A percentile compares a stretch with the other conserved stretches of the same genome.
Conservation (phyloP, 164 flowering plant species). For the Stephania yunnanensis region DNA sequence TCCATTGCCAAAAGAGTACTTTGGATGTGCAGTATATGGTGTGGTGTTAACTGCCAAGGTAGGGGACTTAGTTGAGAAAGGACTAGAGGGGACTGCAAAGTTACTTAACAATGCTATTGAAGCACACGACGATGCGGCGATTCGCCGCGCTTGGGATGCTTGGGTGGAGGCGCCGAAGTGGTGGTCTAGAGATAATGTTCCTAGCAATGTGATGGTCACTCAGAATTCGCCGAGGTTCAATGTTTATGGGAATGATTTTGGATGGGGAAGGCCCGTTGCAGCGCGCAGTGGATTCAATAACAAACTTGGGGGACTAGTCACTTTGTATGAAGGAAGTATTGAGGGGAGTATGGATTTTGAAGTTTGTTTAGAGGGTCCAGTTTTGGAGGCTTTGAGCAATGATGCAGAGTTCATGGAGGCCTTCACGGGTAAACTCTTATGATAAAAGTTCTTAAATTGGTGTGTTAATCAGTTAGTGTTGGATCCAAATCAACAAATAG, state of each 20-base stretch:
- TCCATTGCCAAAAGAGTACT: slow-evolving; percentile 26
- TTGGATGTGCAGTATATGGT: slow-evolving; percentile 25
- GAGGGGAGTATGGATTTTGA: slow-evolving; percentile 30
- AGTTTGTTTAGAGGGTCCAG: slow-evolving; percentile 16
- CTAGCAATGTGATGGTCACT: neutral
- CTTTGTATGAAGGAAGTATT: slow-evolving; percentile 17
- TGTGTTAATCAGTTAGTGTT: too few relatives aligned
- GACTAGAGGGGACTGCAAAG: slow-evolving; percentile 26
- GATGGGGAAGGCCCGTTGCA: slow-evolving; percentile 39
- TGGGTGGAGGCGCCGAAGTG: slow-evolving; percentile 14
- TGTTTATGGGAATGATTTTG: slow-evolving; percentile 38
- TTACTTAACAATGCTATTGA: slow-evolving; percentile 20
- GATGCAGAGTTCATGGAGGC: slow-evolving; percentile 24
- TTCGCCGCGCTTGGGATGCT: neutral
- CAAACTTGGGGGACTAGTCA: slow-evolving; percentile 24
- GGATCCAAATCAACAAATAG: too few relatives aligned
- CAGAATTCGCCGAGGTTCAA: slow-evolving; percentile 36
- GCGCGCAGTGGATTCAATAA: slow-evolving; percentile 22
- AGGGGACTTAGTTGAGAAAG: slow-evolving; percentile 18
- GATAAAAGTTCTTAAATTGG: too few relatives aligned
- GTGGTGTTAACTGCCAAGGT: slow-evolving; percentile 7
- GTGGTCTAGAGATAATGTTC: too few relatives aligned
- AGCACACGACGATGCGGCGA: neutral
- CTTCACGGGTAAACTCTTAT: too few relatives aligned
- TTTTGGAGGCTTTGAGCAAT: slow-evolving; percentile 13